Base-by-base conservation (phyloP, 2,329 filamentous ascomycete species). In the Colletotrichum tabaci region DNA sequence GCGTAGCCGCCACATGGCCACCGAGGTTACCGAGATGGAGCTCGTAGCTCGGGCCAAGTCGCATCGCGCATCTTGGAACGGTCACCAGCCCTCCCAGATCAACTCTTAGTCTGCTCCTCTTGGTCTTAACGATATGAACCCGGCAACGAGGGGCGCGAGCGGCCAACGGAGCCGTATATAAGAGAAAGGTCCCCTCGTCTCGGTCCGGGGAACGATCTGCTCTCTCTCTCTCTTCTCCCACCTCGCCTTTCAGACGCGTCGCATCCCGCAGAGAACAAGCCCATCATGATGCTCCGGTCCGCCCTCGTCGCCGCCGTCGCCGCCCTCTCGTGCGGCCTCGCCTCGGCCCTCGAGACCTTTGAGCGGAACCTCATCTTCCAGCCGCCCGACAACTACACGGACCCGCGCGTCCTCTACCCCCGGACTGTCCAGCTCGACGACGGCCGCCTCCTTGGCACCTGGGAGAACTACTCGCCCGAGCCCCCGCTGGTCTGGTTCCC, bases 401-500 rank as follows among this genome's bases (percentile, higher is more conserved):
- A 83, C 57, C 84, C 84, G 0, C 79, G 81, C 12, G 81, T 84
- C 2, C 79, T 87, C 6, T 87, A 86, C 66, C 79, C 84, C 10
- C 84, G 85, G 16, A 81, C 82, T 4, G 79, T 82, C 6, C 81
- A 87, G 77, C 81, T 87, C 9, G 76, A 79, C 1, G 82, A 84
- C 71, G 81, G 85, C n/a, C 82, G 83, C 21, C 81, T 89, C 13
- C 80, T 89, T 16, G 84, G 84, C 35, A 89, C 87, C 0, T 88
- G 87, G 86, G 87, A 88, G 75, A 88, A 88, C 80, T 88, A 89
- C 80, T 85, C 84, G 21, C 86, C 86, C 8, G 84, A 91, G 75
- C 88, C 87, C 18, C 88, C 88, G 1, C 77, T 82, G 1, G 87
- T 88, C 13, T 83, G 82, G 79, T 90, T 89, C 77, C 89, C 87